A percentile compares a stretch with the other conserved stretches of the same genome.
Evolutionary conservation across 352 stramenopile genomes (phyloP).

Genomic region (Phytophthora palmivora): DNA sequence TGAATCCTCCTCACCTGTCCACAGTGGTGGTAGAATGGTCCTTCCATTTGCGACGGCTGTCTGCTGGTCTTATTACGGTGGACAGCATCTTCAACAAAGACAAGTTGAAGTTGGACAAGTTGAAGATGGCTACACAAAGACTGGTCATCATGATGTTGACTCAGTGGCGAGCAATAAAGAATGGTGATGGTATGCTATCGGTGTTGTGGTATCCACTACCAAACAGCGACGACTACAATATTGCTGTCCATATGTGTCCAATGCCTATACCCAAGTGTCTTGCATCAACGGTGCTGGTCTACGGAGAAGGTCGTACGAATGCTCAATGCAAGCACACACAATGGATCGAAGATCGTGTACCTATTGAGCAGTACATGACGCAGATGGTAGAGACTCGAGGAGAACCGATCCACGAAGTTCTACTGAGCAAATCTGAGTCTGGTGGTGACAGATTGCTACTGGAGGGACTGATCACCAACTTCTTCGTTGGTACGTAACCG

Average conservation of each 20-base stretch:
- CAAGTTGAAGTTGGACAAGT: conserved; percentile 19
- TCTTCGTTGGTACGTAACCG: conserved; percentile 68
- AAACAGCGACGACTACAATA: conserved; percentile 28
- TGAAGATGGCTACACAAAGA: conserved; percentile 20
- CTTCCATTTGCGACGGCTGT: conserved; percentile 68
- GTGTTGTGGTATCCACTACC: conserved; percentile 57
- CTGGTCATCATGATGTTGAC: conserved; percentile 16
- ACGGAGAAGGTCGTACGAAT: conserved; percentile 52
- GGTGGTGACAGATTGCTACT: conserved; percentile 49
- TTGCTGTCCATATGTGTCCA: conserved; percentile 60
- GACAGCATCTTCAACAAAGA: not conserved
- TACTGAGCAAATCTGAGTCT: conserved; percentile 44
- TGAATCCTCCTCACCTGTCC: not conserved
- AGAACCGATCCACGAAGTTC: conserved; percentile 58
- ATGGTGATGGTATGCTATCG: conserved; percentile 66
- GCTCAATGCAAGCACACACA: conserved; percentile 72
- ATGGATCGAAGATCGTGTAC: conserved; percentile 67
- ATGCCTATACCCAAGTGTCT: conserved; percentile 58
- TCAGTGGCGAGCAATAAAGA: conserved; percentile 12
- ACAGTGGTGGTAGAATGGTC: conserved; percentile 50
- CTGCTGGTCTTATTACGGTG: conserved; percentile 30
- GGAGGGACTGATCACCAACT: conserved; percentile 83
- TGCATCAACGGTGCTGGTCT: conserved; percentile 55
- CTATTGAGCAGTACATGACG: conserved; percentile 49
- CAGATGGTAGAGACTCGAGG: conserved; percentile 28